Evolutionary conservation across 257 asterid genomes (phyloP).

Genomic region (Solanum chilense): DNA sequence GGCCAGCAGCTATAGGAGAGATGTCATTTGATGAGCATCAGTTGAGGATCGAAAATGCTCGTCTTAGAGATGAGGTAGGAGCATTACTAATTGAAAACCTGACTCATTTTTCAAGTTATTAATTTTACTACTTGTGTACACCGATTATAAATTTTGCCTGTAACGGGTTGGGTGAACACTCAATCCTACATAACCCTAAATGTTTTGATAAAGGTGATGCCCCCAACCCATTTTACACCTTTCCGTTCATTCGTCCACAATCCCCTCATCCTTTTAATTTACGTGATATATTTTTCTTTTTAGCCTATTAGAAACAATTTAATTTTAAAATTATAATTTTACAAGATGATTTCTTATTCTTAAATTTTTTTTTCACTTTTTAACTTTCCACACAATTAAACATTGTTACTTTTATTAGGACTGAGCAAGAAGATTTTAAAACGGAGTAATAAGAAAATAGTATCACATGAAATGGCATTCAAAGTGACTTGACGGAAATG

Average conservation of each 20-base stretch:
- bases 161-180: neutral
- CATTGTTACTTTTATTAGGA: neutral
- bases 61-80: slow-evolving; percentile 59
- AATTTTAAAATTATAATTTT: neutral
- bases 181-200: neutral
- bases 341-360: no score
- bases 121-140: neutral
- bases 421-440: neutral
- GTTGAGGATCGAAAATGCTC: slow-evolving; percentile 68
- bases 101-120: no score
- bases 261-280: neutral
- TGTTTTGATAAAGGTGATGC: neutral
- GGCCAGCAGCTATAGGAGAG: slow-evolving; percentile 63
- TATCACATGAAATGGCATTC: neutral
- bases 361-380: no score
- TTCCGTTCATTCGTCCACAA: neutral
- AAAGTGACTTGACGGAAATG: neutral
- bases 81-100: neutral
- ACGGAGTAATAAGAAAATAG: neutral
- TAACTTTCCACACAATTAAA: neutral
- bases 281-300: neutral
- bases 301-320: neutral
- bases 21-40: slow-evolving; percentile 73
- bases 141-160: neutral
- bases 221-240: neutral